These are phyloP conservation scores for Carpinus viminea DNA, from an alignment of 306 rosid species.

Conservation along the genomic window DNA sequence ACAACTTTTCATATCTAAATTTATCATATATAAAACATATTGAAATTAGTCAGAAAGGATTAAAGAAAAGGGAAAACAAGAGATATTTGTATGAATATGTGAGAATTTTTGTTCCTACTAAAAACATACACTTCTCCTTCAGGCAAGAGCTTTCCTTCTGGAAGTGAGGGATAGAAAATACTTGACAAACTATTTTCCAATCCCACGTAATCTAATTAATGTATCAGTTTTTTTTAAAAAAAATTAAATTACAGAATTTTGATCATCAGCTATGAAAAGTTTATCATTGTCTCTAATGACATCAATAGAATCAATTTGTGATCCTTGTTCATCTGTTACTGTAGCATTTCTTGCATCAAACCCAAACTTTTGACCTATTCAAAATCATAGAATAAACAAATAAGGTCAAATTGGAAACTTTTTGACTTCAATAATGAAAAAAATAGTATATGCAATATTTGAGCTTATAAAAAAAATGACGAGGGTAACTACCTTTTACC, in stretches of 20 bases:
- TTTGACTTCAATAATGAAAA: neutral
- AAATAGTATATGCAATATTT: neutral
- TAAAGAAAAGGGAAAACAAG: no score
- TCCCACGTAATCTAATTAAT: neutral
- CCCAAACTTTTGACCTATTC: slow-evolving; percentile 68
- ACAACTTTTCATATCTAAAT: no score
- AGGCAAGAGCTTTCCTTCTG: neutral
- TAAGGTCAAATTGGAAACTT: slow-evolving; percentile 1
- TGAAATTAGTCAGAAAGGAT: no score
- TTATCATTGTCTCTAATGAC: slow-evolving; percentile 88
- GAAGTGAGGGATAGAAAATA: slow-evolving; percentile 3
- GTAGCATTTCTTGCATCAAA: slow-evolving; percentile 48
- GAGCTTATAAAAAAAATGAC: neutral
- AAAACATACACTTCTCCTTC: neutral
- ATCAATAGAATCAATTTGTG: slow-evolving; percentile 71
- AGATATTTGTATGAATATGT: no score
- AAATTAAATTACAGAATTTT: slow-evolving; percentile 2
- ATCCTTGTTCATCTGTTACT: slow-evolving; percentile 75
- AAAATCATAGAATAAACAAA: slow-evolving; percentile 14
- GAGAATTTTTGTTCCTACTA: no score
- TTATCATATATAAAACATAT: no score
- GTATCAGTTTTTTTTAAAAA: slow-evolving; percentile 12
- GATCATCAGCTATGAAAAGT: slow-evolving; percentile 52
- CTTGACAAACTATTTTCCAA: neutral
- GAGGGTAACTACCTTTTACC: no score